These are phyloP conservation scores for Botrytis cinerea DNA, from an alignment of 2,329 filamentous ascomycete species.

Conservation along the genomic window DNA sequence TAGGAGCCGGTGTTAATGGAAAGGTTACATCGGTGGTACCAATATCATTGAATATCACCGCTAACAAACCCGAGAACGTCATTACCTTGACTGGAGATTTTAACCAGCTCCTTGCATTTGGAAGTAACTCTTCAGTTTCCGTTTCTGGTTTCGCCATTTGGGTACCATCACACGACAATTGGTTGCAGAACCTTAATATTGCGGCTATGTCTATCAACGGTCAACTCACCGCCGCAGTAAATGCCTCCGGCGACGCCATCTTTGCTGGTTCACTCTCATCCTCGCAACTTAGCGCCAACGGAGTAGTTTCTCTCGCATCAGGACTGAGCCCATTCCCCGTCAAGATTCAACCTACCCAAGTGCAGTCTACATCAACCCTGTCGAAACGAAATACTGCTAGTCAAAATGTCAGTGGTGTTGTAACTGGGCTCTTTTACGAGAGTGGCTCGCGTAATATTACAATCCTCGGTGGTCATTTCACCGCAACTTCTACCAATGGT, in stretches of 20 bases:
- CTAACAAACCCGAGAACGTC: constrained; percentile 66
- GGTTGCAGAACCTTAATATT: constrained; percentile 77
- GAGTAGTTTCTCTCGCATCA: constrained; percentile 64
- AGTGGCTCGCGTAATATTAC: constrained; percentile 75
- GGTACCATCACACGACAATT: constrained; percentile 83
- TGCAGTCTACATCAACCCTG: constrained; percentile 44
- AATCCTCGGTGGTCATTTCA: constrained; percentile 85
- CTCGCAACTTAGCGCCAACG: constrained; percentile 70
- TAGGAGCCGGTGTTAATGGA: constrained; percentile 86
- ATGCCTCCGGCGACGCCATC: constrained; percentile 62
- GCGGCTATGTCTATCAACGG: constrained; percentile 69
- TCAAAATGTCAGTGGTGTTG: constrained; percentile 64
- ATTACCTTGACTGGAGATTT: constrained; percentile 83
- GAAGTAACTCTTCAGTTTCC: constrained; percentile 58
- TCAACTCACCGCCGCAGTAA: constrained; percentile 69
- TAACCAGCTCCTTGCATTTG: constrained; percentile 68
- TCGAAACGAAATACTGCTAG: constrained; percentile 50
- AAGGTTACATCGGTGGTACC: constrained; percentile 73
- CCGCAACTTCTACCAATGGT: constrained; percentile 66
- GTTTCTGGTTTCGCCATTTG: constrained; percentile 84
- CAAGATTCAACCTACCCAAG: constrained; percentile 50
- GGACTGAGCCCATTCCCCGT: constrained; percentile 60
- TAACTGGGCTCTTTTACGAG: constrained; percentile 76
- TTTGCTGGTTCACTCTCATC: constrained; percentile 84
- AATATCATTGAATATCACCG: constrained; percentile 76